Conservation (phyloP, 177 flowering plant genomes). For the Telopea speciosissima region DNA sequence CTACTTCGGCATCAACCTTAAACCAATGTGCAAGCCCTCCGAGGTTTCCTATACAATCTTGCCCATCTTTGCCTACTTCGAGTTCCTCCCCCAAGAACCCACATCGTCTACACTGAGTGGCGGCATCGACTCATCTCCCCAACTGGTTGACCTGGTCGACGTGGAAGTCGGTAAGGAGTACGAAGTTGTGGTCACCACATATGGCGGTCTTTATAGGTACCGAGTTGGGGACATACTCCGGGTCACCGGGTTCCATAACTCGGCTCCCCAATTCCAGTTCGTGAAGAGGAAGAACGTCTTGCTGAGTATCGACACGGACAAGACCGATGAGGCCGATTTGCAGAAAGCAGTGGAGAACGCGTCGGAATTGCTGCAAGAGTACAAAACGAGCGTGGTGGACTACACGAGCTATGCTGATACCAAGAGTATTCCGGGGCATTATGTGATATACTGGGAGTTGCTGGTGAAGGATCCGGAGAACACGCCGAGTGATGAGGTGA, state of each 20-base stretch:
- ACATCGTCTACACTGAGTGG: constrained; percentile 7
- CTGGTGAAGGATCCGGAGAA: constrained; percentile 13
- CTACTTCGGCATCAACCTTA: constrained; percentile 67
- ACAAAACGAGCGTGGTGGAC: constrained; percentile 56
- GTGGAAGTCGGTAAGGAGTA: constrained; percentile 64
- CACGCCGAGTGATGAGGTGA: constrained; percentile 14
- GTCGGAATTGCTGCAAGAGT: constrained; percentile 27
- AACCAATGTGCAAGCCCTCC: constrained; percentile 57
- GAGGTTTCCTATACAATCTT: constrained; percentile 70
- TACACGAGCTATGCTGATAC: constrained; percentile 87
- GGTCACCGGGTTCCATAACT: constrained; percentile 68
- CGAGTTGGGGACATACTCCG: constrained; percentile 75
- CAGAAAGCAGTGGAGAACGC: constrained; percentile 70
- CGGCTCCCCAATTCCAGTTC: constrained; percentile 69
- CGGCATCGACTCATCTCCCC: constrained; percentile 26
- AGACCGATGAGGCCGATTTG: constrained; percentile 76
- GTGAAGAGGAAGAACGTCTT: constrained; percentile 67
- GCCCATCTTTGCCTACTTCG: constrained; percentile 85
- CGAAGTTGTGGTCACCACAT: constrained; percentile 74
- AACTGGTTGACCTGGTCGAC: constrained; percentile 53
- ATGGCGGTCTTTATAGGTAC: constrained; percentile 65
- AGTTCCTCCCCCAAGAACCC: constrained; percentile 57
- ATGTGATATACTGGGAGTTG: constrained; percentile 54
- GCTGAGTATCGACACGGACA: constrained; percentile 73
- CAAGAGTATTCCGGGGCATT: constrained; percentile 73